A percentile compares a stretch with the other conserved stretches of the same genome.
Evolutionary conservation across 495 filamentous ascomycete genomes (phyloP).

Genomic region (Thozetella sp.): DNA sequence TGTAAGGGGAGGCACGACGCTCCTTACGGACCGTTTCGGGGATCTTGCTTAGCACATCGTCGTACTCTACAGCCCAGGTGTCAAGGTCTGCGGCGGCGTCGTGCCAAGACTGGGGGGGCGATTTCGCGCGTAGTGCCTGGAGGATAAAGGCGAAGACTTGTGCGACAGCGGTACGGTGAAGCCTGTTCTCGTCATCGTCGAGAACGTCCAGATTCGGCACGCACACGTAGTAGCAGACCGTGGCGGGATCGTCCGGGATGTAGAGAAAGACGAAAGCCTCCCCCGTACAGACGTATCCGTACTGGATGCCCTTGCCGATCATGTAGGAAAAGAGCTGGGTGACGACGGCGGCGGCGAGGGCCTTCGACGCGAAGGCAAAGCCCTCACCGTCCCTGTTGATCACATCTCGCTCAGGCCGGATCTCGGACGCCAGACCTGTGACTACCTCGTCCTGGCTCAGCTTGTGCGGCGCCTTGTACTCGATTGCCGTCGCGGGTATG

Average conservation of each 20-base stretch:
- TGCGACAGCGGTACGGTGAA: slow-evolving; percentile 43
- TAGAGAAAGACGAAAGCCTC: slow-evolving; percentile 49
- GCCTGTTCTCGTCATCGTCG: slow-evolving; percentile 25
- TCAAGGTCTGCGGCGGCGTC: slow-evolving; percentile 26
- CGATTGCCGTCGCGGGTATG: slow-evolving; percentile 30
- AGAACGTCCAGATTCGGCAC: slow-evolving; percentile 41
- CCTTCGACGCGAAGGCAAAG: slow-evolving; percentile 22
- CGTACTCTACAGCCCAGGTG: slow-evolving; percentile 38
- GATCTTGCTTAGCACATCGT: slow-evolving; percentile 32
- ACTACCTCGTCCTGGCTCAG: slow-evolving; percentile 26
- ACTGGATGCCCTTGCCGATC: slow-evolving; percentile 38
- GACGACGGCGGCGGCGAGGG: slow-evolving; percentile 35
- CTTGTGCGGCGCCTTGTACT: slow-evolving; percentile 49
- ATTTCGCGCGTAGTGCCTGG: slow-evolving; percentile 32
- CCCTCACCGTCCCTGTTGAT: slow-evolving; percentile 25
- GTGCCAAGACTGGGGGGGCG: slow-evolving; percentile 38
- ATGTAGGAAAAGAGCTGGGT: slow-evolving; percentile 53
- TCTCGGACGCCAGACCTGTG: slow-evolving; percentile 24
- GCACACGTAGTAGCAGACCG: slow-evolving; percentile 36
- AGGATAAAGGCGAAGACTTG: slow-evolving; percentile 51
- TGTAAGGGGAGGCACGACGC: slow-evolving; percentile 25
- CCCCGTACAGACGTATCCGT: slow-evolving; percentile 47
- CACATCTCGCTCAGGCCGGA: slow-evolving; percentile 25
- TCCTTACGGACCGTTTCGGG: slow-evolving; percentile 23
- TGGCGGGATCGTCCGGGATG: slow-evolving; percentile 40